Percentiles rank a stretch among this genome's conserved stretches.
Evolutionary conservation across 345 rosid genomes (phyloP).

Genomic region (Eucalyptus shirleyi): DNA sequence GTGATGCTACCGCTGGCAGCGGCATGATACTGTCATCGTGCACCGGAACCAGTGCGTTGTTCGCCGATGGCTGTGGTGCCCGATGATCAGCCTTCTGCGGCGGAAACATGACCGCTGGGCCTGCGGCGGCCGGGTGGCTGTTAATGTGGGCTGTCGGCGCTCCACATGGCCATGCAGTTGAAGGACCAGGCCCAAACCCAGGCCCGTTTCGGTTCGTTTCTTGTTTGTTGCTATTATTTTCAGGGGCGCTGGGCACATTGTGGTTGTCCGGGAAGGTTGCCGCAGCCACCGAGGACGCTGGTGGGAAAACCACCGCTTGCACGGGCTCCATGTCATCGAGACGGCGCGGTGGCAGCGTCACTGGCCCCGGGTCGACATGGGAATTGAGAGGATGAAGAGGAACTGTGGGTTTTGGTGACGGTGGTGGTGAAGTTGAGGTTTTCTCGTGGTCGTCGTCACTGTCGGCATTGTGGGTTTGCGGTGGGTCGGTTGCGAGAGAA

Average conservation of each 20-base stretch:
- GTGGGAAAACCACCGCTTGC: background rate
- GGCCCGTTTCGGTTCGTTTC: background rate
- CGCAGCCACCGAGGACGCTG: background rate
- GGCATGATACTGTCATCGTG: background rate
- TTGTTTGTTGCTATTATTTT: background rate
- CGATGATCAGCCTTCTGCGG: background rate
- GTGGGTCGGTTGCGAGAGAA: background rate
- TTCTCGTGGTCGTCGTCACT: background rate
- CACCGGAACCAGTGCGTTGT: background rate
- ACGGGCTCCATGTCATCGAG: background rate
- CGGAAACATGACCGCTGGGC: background rate
- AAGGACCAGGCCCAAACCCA: background rate
- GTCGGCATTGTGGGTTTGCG: background rate
- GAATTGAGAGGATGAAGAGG: background rate
- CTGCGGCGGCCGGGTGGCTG: too few relatives aligned
- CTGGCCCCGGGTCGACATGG: background rate
- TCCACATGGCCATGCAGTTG: background rate
- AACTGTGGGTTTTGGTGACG: background rate
- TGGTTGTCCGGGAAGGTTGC: background rate
- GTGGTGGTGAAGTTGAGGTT: background rate
- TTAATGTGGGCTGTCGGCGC: background rate
- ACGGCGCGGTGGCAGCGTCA: background rate
- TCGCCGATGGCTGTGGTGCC: background rate
- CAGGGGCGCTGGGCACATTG: background rate
- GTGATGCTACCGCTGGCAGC: background rate